Evolutionary conservation across 768 basidiomycete species (phyloP).

Genomic region (Panus rudis): DNA sequence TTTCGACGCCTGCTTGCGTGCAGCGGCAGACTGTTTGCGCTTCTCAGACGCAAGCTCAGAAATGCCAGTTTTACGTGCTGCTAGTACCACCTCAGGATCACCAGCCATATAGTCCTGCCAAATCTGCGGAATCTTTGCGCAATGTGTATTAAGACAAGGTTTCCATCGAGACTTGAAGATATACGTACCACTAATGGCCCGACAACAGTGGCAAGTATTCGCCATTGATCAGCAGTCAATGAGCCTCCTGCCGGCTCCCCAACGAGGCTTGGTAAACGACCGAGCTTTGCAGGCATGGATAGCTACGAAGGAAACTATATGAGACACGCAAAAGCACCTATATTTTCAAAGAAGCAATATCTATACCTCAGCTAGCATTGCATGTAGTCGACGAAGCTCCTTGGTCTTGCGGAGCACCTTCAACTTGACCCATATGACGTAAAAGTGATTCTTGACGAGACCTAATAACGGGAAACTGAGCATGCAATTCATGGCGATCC

Average conservation of each 20-base stretch:
- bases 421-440: conserved; percentile 13
- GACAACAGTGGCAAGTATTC: conserved; percentile 21
- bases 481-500: neutral
- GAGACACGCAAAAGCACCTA: no score
- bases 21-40: no score
- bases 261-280: conserved; percentile 19
- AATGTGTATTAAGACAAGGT: no score
- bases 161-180: neutral
- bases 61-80: neutral
- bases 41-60: no score
- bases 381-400: conserved; percentile 8
- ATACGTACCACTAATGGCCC: conserved; percentile 23
- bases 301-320: no score
- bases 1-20: no score
- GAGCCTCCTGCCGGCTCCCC: conserved; percentile 28
- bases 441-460: conserved; percentile 24
- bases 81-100: neutral
- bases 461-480: no score
- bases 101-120: conserved; percentile 16
- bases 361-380: conserved; percentile 6
- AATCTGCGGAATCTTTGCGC: conserved; percentile 24
- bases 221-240: conserved; percentile 30
- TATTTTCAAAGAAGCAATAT: no score
- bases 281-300: conserved; percentile 9
- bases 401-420: conserved; percentile 1